Conservation (phyloP, 2,329 filamentous ascomycete genomes). For the Exophiala aquamarina region DNA sequence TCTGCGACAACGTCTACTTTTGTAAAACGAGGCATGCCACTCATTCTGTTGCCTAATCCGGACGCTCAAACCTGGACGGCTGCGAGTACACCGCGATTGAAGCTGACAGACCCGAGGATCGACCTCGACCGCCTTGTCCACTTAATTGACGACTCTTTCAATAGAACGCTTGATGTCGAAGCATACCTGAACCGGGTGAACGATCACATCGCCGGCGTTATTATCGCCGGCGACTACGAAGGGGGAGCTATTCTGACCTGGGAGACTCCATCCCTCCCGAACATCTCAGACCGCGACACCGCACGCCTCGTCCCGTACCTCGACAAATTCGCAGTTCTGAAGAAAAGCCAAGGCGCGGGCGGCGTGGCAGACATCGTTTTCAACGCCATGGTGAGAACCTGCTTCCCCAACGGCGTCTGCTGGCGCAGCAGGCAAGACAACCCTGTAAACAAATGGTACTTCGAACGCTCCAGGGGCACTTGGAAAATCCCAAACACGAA, state of each 20-base stretch:
- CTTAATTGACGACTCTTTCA: conserved; percentile 92
- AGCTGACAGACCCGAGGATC: conserved; percentile 75
- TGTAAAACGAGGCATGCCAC: conserved; percentile 84
- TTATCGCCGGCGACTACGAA: conserved; percentile 95
- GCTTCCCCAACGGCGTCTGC: conserved; percentile 84
- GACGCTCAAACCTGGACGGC: conserved; percentile 66
- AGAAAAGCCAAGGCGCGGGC: conserved; percentile 81
- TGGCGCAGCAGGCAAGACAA: conserved; percentile 91
- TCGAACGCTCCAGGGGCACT: conserved; percentile 81
- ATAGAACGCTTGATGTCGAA: conserved; percentile 75
- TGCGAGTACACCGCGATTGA: conserved; percentile 62
- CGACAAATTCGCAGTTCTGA: conserved; percentile 95
- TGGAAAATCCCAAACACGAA: conserved; percentile 78
- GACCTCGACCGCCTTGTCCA: conserved; percentile 79
- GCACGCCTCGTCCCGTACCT: conserved; percentile 82
- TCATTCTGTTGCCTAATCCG: conserved; percentile 78
- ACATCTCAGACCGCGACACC: conserved; percentile 46
- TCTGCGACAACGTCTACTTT: conserved; percentile 65
- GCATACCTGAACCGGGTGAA: conserved; percentile 82
- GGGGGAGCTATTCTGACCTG: conserved; percentile 92
- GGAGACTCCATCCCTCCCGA: conserved; percentile 70
- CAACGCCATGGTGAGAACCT: conserved; percentile 87
- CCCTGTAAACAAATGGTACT: conserved; percentile 99
- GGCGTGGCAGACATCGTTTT: conserved; percentile 96
- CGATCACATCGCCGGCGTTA: conserved; percentile 80